Evolutionary conservation across 371 early-diverging fungal genomes (phyloP).

Genomic region (Choanephora cucurbitarum): DNA sequence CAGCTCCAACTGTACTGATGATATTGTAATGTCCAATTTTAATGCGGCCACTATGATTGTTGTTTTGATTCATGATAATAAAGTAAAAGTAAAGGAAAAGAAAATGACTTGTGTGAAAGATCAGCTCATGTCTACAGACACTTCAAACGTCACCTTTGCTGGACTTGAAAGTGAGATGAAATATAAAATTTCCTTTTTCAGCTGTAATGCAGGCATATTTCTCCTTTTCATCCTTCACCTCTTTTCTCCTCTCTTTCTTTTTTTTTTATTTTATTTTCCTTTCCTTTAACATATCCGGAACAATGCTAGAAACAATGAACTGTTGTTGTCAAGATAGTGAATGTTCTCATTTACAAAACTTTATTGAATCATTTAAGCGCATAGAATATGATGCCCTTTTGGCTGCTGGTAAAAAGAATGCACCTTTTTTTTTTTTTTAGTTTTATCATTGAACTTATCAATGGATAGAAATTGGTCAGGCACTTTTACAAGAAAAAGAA

Average conservation of each 20-base stretch:
- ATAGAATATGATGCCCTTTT: constrained; percentile 16
- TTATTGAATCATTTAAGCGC: constrained; percentile 17
- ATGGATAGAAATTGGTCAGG: constrained; percentile 25
- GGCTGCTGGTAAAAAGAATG: constrained; percentile 17
- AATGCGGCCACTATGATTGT: constrained; percentile 49
- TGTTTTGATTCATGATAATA: constrained; percentile 4
- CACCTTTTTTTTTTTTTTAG: no score
- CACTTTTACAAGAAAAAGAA: constrained; percentile 14
- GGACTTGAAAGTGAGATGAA: no score
- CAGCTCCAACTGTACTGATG: constrained; percentile 92
- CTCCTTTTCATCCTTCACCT: neutral
- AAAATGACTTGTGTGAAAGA: neutral
- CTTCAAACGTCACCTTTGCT: no score
- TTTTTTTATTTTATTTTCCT: neutral
- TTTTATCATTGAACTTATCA: no score
- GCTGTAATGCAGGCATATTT: no score
- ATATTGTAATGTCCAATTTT: constrained; percentile 91
- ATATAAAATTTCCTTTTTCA: no score
- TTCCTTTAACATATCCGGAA: neutral
- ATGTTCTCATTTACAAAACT: constrained; percentile 7
- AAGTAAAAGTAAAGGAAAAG: constrained; percentile 1
- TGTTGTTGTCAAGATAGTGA: constrained; percentile 16
- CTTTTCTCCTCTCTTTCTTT: neutral
- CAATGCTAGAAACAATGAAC: constrained; percentile 6
- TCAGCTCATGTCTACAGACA: no score